Evolutionary conservation across 2,329 filamentous ascomycete species (phyloP), one percentile per base, ranked within the genome.

Genomic region (Arthrobotrys pseudoclavata): DNA sequence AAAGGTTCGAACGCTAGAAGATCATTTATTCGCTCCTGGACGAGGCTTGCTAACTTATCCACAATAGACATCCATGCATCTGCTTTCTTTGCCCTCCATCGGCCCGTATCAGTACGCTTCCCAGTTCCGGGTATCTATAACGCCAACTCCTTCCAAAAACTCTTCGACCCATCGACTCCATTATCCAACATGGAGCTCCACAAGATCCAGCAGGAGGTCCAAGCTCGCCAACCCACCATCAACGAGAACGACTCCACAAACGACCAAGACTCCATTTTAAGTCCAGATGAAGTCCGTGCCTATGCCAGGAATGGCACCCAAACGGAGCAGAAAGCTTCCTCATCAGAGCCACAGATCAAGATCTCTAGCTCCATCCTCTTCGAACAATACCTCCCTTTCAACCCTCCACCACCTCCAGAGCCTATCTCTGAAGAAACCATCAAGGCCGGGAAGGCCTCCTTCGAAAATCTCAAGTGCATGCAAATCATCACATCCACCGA

Each of bases 71-170:
- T 98, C 78, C 91, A 92, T 79, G 87, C 97, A 53, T 96, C 95
- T 6, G 91, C 91, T 76, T 98, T 99, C 87, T 98, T 98, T 86
- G 96, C 94, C 79, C 91, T 97, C 80, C 93, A 99, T 85, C 91
- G 96, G 79, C 96, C 96, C 53, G 95, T 99, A 82, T 97, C 93
- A 69, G 89, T 97, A 80, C 94, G 91, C 61, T 90, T 91, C 81
- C 91, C 91, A 80, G 91, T 97, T 82, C 96, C 92, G 69, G 90
- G 89, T 81, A 86, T 88, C 20, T 88, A 94, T 53, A 90, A 88
- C 64, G 87, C 91, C 79, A 91, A 92, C 82, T 88, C 91, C 61
- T 97, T 98, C 84, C 91, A 92, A 79, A 88, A 91, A 82, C 94
- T 99, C 82, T 98, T 98, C 84, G 87, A 90, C 52, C 83, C 86